phyloP scores from a whole-genome alignment of 2,329 filamentous ascomycete species.

The Fusarium sambucinum region DNA sequence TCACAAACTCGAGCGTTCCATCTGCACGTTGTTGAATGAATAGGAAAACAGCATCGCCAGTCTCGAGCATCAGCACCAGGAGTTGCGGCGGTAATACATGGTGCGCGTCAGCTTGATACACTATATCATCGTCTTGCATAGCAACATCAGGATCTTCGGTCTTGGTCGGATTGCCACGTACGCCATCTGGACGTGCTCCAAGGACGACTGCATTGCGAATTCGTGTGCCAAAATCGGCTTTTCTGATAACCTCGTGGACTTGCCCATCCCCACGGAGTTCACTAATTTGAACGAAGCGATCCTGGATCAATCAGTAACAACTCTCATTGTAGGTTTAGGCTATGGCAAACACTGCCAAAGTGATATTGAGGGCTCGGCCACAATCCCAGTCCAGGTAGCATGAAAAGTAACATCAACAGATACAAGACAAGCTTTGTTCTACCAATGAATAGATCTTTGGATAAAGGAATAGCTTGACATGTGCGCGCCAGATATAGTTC shows the following conservation, averaged over 20 bases:
- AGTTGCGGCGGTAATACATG: conserved; percentile 77
- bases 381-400: background rate
- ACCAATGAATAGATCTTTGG: background rate
- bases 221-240: conserved; percentile 80
- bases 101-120: conserved; percentile 10
- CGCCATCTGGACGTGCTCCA: conserved; percentile 60
- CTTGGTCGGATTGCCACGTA: conserved; percentile 51
- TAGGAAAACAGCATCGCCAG: conserved; percentile 80
- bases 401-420: background rate
- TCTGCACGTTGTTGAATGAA: conserved; percentile 66
- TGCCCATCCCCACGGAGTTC: conserved; percentile 77
- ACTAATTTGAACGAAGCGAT: conserved; percentile 83
- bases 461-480: background rate
- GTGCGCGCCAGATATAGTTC: background rate
- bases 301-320: conserved; percentile 58
- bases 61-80: conserved; percentile 80
- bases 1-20: conserved; percentile 69
- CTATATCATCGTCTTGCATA: conserved; percentile 50
- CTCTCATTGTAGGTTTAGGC: background rate
- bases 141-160: conserved; percentile 56
- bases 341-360: background rate
- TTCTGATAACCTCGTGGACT: conserved; percentile 80
- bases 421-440: background rate
- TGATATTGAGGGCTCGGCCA: conserved; percentile 8
- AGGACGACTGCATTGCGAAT: conserved; percentile 86